These are phyloP conservation scores for Prunus armeniaca DNA, from an alignment of 306 rosid species.

Conservation along the genomic window DNA sequence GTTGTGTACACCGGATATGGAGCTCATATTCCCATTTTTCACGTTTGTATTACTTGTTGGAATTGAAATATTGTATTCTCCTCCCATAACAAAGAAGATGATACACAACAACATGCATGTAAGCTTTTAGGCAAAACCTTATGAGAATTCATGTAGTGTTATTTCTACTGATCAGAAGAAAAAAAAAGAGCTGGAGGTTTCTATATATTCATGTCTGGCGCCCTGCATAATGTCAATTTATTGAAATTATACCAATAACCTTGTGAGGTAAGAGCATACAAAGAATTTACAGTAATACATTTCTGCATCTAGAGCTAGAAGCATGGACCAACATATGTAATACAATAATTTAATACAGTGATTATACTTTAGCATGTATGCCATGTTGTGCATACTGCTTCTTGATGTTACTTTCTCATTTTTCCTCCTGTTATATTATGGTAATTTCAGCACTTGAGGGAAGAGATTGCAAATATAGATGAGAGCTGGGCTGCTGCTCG, in stretches of 20 bases:
- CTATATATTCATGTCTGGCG: not conserved
- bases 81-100: not conserved
- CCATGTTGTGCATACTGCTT: not conserved
- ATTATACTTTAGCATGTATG: not conserved
- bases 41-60: not conserved
- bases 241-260: not conserved
- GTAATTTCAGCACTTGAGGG: slow-evolving; percentile 76
- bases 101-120: not conserved
- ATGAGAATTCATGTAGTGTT: not conserved
- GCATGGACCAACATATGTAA: not conserved
- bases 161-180: not conserved
- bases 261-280: not conserved
- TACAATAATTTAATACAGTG: not conserved
- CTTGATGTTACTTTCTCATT: not conserved
- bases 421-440: slow-evolving; percentile 26
- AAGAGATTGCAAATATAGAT: slow-evolving; percentile 69
- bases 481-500: slow-evolving; percentile 95
- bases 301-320: not conserved
- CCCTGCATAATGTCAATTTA: not conserved
- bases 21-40: not conserved
- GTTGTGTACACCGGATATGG: not conserved
- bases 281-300: not conserved
- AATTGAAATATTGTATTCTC: not conserved
- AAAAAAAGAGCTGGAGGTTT: not conserved
- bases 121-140: not conserved